A percentile compares a stretch with the other conserved stretches of the same genome.
phyloP scores from a whole-genome alignment of 306 rosid species.

The Ochetophila trinervis region DNA sequence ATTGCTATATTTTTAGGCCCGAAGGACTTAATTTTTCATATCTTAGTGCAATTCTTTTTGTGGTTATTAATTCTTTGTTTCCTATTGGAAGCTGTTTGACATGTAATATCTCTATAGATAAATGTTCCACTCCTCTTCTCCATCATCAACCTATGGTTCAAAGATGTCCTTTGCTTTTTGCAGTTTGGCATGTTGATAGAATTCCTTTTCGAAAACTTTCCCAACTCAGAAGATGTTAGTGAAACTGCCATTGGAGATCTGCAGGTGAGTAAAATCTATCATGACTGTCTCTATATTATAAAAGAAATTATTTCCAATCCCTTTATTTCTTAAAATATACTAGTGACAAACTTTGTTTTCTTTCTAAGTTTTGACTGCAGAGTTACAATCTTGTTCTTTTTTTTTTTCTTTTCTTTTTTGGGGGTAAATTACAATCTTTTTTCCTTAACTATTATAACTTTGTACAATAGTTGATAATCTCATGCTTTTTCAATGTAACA shows the following conservation, averaged over 20 bases:
- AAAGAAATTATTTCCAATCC: constrained; percentile 8
- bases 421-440: too few relatives aligned
- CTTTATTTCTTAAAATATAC: constrained; percentile 7
- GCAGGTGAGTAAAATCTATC: constrained; percentile 55
- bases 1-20: background rate
- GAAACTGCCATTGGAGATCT: constrained; percentile 84
- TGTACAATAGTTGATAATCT: background rate
- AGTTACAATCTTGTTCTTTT: background rate
- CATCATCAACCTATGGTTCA: background rate
- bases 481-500: background rate
- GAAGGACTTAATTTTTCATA: background rate
- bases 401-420: too few relatives aligned
- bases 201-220: constrained; percentile 76
- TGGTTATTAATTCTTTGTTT: background rate
- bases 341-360: background rate
- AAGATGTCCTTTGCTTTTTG: constrained; percentile 30
- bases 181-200: constrained; percentile 97
- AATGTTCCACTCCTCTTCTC: background rate
- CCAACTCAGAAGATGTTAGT: constrained; percentile 61
- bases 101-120: background rate
- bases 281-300: background rate
- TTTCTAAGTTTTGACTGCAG: background rate
- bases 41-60: background rate
- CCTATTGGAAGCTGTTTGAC: background rate
- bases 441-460: constrained; percentile 11